These are phyloP conservation scores for Saccharum spontaneum DNA, from an alignment of 176 grass and related monocot species.

Conservation along the genomic window DNA sequence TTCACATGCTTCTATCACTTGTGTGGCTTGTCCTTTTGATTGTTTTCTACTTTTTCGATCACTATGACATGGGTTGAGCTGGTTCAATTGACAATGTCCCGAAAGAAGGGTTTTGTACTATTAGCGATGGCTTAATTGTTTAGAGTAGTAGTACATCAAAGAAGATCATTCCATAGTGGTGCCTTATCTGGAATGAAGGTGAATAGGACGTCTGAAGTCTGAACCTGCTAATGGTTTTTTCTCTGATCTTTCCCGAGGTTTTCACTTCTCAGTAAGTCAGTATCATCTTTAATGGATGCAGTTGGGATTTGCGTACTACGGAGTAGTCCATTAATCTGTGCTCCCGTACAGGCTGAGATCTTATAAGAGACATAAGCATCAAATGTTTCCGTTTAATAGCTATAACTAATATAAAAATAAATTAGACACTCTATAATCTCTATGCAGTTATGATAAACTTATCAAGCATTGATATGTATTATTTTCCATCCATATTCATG, in stretches of 20 bases:
- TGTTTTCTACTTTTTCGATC: background rate
- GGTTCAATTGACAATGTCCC: background rate
- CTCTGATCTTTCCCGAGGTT: background rate
- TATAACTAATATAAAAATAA: too few species aligned
- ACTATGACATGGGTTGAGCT: background rate
- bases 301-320: background rate
- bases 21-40: background rate
- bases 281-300: background rate
- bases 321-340: too few species aligned
- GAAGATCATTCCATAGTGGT: background rate
- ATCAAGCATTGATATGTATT: too few species aligned
- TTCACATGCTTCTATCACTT: background rate
- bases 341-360: too few species aligned
- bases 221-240: background rate
- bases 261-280: background rate
- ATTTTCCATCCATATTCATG: too few species aligned
- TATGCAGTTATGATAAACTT: too few species aligned
- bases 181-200: background rate
- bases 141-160: background rate
- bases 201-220: background rate
- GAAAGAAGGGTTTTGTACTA: too few species aligned
- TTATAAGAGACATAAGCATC: too few species aligned
- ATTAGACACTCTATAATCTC: too few species aligned
- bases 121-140: background rate
- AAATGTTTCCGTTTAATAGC: too few species aligned